phyloP scores from a whole-genome alignment of 2,329 filamentous ascomycete species.

The Golovinomyces cichoracearum region DNA sequence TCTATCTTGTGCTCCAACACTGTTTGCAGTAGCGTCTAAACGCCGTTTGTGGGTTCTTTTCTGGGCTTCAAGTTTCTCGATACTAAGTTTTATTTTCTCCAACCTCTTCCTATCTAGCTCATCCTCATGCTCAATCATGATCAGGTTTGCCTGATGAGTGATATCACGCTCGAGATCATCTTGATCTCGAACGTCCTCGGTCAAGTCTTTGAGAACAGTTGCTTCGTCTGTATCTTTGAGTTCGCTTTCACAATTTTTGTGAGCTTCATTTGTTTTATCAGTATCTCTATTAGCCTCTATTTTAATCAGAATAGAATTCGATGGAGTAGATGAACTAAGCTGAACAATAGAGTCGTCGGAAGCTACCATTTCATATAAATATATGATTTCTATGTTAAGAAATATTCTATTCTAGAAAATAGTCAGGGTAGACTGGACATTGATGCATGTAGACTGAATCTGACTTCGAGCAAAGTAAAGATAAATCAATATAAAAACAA shows the following conservation, averaged over 20 bases:
- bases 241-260: neutral
- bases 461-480: too few species aligned
- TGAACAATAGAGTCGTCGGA: neutral
- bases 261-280: neutral
- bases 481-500: too few species aligned
- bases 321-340: neutral
- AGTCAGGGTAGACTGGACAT: too few species aligned
- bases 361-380: too few species aligned
- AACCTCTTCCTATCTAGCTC: conserved; percentile 37
- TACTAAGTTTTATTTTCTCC: conserved; percentile 27
- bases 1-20: conserved; percentile 23
- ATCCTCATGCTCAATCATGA: conserved; percentile 34
- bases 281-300: neutral
- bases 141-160: conserved; percentile 31
- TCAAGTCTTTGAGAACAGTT: conserved; percentile 28
- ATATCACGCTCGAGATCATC: conserved; percentile 81
- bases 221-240: conserved; percentile 11
- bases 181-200: conserved; percentile 53
- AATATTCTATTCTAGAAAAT: too few species aligned
- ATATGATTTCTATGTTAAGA: too few species aligned
- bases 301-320: neutral
- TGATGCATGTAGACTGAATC: too few species aligned
- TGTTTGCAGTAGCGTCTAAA: conserved; percentile 25
- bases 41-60: conserved; percentile 32
- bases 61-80: conserved; percentile 36